A percentile compares a stretch with the other conserved stretches of the same genome.
Evolutionary conservation across 2,329 filamentous ascomycete species (phyloP).

Genomic region (Saccharata proteae): DNA sequence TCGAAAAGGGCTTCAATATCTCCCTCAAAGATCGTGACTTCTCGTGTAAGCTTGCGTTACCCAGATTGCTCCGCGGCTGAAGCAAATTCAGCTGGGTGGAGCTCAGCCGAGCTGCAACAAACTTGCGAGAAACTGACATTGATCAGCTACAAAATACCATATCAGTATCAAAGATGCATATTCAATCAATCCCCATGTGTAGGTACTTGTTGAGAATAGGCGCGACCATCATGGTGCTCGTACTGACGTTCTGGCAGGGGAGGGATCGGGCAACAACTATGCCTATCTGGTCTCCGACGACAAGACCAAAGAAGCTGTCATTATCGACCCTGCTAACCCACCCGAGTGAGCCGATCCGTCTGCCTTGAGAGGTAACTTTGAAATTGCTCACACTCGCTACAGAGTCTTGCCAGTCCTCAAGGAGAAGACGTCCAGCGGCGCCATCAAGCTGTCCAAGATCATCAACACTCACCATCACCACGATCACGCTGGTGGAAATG

Average conservation of each 20-base stretch:
- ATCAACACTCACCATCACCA: slow-evolving; percentile 96
- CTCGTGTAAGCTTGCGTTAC: too few species aligned
- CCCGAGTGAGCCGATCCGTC: slow-evolving; percentile 61
- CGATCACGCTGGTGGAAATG: slow-evolving; percentile 90
- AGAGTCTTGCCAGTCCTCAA: slow-evolving; percentile 57
- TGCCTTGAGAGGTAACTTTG: neutral
- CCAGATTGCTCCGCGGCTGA: too few species aligned
- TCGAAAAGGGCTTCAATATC: slow-evolving; percentile 2
- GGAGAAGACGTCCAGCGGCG: slow-evolving; percentile 55
- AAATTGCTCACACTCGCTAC: slow-evolving; percentile 3
- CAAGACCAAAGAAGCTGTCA: slow-evolving; percentile 39
- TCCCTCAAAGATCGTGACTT: too few species aligned
- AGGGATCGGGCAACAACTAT: slow-evolving; percentile 69
- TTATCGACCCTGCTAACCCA: slow-evolving; percentile 71
- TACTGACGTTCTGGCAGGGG: slow-evolving; percentile 41
- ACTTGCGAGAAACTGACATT: too few species aligned
- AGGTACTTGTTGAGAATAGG: slow-evolving; percentile 32
- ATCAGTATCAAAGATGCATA: slow-evolving; percentile 60
- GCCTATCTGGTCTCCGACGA: slow-evolving; percentile 51
- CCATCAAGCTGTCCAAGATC: slow-evolving; percentile 76
- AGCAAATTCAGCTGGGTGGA: too few species aligned
- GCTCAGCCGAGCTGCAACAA: too few species aligned
- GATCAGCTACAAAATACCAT: neutral
- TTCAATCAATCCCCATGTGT: slow-evolving; percentile 85
- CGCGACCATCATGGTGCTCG: slow-evolving; percentile 5